Evolutionary conservation across 2,329 filamentous ascomycete species (phyloP).

Genomic region (Intubia oerlemansii): DNA sequence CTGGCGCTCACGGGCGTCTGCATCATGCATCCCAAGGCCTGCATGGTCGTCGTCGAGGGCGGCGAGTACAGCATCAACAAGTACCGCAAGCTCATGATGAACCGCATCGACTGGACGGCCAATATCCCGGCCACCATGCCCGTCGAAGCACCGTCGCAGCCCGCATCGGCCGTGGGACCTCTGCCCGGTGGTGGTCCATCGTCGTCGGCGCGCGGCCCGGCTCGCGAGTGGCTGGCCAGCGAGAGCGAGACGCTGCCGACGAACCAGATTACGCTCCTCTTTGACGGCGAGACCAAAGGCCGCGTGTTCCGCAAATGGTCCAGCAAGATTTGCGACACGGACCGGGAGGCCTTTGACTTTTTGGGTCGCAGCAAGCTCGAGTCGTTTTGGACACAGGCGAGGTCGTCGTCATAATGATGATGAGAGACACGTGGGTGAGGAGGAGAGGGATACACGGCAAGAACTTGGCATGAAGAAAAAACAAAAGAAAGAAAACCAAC

Average conservation of each 20-base stretch:
- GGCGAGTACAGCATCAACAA: constrained; percentile 62
- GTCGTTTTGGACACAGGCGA: constrained; percentile 83
- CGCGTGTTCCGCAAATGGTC: constrained; percentile 74
- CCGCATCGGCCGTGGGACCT: background rate
- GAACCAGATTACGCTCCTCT: constrained; percentile 70
- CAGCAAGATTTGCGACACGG: constrained; percentile 79
- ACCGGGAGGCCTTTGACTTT: constrained; percentile 67
- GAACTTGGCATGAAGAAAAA: no score
- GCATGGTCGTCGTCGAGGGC: constrained; percentile 78
- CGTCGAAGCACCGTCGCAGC: background rate
- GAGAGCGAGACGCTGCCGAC: constrained; percentile 63
- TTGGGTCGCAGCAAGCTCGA: constrained; percentile 73
- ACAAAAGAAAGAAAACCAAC: no score
- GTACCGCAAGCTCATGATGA: constrained; percentile 84
- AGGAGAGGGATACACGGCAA: no score
- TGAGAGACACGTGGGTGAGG: no score
- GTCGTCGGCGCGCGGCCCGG: constrained; percentile 35
- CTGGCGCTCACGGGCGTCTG: constrained; percentile 73
- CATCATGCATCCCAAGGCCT: constrained; percentile 76
- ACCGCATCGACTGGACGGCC: constrained; percentile 88
- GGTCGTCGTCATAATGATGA: no score
- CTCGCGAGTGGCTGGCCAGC: constrained; percentile 57
- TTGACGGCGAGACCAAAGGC: constrained; percentile 73
- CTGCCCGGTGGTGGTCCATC: constrained; percentile 26
- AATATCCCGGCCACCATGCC: constrained; percentile 39